These are phyloP conservation scores for Hyaloscypha bicolor DNA, from an alignment of 495 filamentous ascomycete genomes.

Conservation along the genomic window DNA sequence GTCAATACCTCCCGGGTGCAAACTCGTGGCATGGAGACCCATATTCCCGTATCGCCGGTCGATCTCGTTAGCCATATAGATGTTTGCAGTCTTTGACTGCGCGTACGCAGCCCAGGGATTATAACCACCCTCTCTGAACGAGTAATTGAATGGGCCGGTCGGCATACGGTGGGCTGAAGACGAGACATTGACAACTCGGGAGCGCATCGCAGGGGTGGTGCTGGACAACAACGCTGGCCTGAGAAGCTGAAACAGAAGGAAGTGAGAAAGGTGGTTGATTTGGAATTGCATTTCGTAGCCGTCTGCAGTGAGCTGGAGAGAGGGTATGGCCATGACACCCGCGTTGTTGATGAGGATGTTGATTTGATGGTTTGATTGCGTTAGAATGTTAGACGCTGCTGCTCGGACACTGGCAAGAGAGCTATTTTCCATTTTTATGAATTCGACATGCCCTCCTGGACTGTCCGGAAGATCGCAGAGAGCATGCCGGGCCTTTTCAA, in stretches of 20 bases:
- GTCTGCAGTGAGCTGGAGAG: slow-evolving; percentile 26
- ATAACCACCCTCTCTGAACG: slow-evolving; percentile 35
- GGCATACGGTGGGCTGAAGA: slow-evolving; percentile 31
- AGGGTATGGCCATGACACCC: slow-evolving; percentile 23
- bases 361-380: not conserved
- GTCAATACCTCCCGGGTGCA: not conserved
- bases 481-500: not conserved
- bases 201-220: slow-evolving; percentile 6
- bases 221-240: slow-evolving; percentile 41
- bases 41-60: not conserved
- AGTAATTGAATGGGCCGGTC: slow-evolving; percentile 23
- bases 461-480: not conserved
- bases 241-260: slow-evolving; percentile 47
- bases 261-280: slow-evolving; percentile 52
- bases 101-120: slow-evolving; percentile 48
- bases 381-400: not conserved
- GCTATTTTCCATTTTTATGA: slow-evolving; percentile 5
- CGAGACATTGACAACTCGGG: slow-evolving; percentile 32
- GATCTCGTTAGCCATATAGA: slow-evolving; percentile 43
- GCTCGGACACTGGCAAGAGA: not conserved
- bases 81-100: slow-evolving; percentile 60
- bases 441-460: not conserved
- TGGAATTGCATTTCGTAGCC: slow-evolving; percentile 54
- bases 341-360: slow-evolving; percentile 24
- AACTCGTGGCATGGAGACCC: not conserved